Conservation (phyloP, 192 early-diverging fungal genomes). For the Podila epigama region DNA sequence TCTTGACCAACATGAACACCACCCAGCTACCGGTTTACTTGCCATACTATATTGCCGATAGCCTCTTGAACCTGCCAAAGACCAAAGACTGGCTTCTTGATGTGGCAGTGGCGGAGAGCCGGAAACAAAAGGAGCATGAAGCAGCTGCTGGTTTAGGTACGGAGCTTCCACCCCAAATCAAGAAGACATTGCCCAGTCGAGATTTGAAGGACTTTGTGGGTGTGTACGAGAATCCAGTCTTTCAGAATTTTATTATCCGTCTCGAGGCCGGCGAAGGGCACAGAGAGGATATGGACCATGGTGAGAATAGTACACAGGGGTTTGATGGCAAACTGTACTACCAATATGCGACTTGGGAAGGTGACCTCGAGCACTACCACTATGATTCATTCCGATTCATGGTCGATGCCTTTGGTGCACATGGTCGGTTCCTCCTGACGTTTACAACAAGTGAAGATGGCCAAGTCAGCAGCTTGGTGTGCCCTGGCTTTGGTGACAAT, state of each 20-base stretch:
- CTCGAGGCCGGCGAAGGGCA: not conserved
- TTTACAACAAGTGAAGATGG: not conserved
- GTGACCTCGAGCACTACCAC: not conserved
- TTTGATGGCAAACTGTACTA: not conserved
- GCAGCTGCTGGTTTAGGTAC: not conserved
- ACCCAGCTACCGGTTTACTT: not conserved
- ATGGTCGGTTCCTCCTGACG: not conserved
- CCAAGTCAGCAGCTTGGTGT: not conserved
- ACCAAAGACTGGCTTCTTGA: not conserved
- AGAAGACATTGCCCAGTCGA: not conserved
- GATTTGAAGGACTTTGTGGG: constrained; percentile 2
- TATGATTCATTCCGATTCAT: not conserved
- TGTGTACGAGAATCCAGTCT: not conserved
- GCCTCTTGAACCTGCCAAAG: not conserved
- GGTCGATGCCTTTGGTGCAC: not conserved
- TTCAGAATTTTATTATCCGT: not conserved
- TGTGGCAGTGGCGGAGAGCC: not conserved
- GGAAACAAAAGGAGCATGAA: too few species aligned
- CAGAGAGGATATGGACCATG: not conserved
- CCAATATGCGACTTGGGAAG: not conserved
- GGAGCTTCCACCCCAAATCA: not conserved
- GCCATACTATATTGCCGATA: not conserved
- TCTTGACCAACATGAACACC: not conserved
- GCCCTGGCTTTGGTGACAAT: not conserved
- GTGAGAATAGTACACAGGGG: not conserved